A percentile compares a stretch with the other conserved stretches of the same genome.
phyloP scores from a whole-genome alignment of 2,329 filamentous ascomycete genomes.

The Talaromyces amestolkiae region DNA sequence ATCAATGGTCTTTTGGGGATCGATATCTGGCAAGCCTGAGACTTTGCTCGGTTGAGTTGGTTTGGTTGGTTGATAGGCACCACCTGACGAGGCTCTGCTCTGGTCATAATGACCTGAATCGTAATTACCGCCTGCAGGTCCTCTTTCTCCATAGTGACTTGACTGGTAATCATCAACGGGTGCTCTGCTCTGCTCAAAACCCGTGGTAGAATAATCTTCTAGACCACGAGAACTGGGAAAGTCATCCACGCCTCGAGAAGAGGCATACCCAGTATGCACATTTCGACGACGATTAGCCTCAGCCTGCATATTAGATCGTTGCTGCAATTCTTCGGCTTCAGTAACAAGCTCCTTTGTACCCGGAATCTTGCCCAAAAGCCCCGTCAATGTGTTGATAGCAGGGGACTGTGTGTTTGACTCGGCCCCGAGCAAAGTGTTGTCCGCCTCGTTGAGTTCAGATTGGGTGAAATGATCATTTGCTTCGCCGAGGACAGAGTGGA shows the following conservation, averaged over 20 bases:
- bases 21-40: constrained; percentile 75
- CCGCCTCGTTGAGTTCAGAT: constrained; percentile 78
- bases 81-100: constrained; percentile 30
- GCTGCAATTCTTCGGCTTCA: constrained; percentile 64
- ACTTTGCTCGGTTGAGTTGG: constrained; percentile 43
- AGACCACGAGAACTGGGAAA: constrained; percentile 17
- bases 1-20: constrained; percentile 70
- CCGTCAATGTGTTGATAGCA: constrained; percentile 62
- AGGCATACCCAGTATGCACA: constrained; percentile 25
- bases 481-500: constrained; percentile 74
- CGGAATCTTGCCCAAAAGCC: constrained; percentile 73
- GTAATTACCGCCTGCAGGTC: background rate
- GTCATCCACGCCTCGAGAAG: constrained; percentile 25
- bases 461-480: constrained; percentile 82
- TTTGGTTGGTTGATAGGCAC: constrained; percentile 27
- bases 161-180: constrained; percentile 34
- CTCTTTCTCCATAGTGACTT: constrained; percentile 1
- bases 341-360: constrained; percentile 65
- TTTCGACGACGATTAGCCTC: constrained; percentile 52
- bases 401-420: constrained; percentile 50
- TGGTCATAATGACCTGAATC: constrained; percentile 4
- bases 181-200: constrained; percentile 6
- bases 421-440: constrained; percentile 69
- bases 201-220: background rate
- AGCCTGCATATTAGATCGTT: constrained; percentile 62